Evolutionary conservation across 495 filamentous ascomycete species (phyloP).

Genomic region (Chaetomium cochliodes): DNA sequence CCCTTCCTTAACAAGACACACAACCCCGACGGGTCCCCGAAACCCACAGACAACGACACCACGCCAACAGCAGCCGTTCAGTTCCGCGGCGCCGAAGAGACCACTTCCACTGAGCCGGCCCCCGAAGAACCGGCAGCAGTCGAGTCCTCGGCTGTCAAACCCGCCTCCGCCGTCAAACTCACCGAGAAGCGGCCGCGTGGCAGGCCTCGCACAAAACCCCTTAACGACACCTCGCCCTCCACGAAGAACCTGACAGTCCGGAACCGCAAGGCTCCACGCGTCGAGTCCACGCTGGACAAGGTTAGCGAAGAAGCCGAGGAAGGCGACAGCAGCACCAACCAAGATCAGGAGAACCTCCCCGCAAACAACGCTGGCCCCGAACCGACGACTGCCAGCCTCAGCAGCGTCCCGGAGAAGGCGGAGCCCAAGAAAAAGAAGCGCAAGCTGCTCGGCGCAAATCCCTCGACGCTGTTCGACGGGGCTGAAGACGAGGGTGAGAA

Average conservation of each 20-base stretch:
- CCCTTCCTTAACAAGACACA: conserved; percentile 82
- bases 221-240: conserved; percentile 38
- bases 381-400: not conserved
- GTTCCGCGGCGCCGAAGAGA: conserved; percentile 20
- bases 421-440: conserved; percentile 68
- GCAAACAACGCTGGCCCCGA: conserved; percentile 1
- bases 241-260: conserved; percentile 44
- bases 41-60: not conserved
- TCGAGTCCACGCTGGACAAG: conserved; percentile 43
- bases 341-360: conserved; percentile 28
- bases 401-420: conserved; percentile 28
- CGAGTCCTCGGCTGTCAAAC: not conserved
- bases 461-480: conserved; percentile 64
- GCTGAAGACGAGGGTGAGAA: conserved; percentile 65
- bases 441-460: conserved; percentile 65
- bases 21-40: conserved; percentile 38
- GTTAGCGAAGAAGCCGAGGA: conserved; percentile 47
- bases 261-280: conserved; percentile 25
- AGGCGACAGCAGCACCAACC: conserved; percentile 21
- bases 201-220: conserved; percentile 39
- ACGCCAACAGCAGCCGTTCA: conserved; percentile 18
- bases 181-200: conserved; percentile 41
- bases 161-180: conserved; percentile 13
- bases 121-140: conserved; percentile 26
- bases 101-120: conserved; percentile 7